phyloP scores from a whole-genome alignment of 495 filamentous ascomycete species.

The Pyrenopolyporus hunteri region DNA sequence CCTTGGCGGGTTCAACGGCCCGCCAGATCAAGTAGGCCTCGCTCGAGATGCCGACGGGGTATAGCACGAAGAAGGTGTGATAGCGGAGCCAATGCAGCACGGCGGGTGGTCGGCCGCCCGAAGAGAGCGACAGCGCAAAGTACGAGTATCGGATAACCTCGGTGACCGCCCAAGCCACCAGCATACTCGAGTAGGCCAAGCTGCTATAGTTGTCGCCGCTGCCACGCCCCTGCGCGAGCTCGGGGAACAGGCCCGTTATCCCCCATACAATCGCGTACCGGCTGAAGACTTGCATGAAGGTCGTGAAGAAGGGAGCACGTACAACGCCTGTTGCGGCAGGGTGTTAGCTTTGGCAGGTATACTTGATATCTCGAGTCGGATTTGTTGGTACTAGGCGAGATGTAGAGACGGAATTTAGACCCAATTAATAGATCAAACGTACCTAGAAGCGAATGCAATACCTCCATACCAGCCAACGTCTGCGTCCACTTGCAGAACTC shows the following conservation, averaged over 20 bases:
- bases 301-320: constrained; percentile 82
- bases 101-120: constrained; percentile 57
- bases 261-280: constrained; percentile 87
- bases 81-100: constrained; percentile 86
- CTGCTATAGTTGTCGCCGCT: constrained; percentile 17
- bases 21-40: constrained; percentile 82
- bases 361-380: not conserved
- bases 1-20: constrained; percentile 65
- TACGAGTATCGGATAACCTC: constrained; percentile 90
- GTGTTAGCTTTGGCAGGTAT: not conserved
- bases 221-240: constrained; percentile 47
- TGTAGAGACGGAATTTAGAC: not conserved
- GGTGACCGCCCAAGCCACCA: constrained; percentile 82
- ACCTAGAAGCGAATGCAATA: constrained; percentile 78
- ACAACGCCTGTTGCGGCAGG: constrained; percentile 66
- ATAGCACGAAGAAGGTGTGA: constrained; percentile 90
- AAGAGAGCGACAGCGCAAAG: constrained; percentile 73
- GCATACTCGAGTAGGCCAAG: constrained; percentile 69
- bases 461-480: constrained; percentile 79
- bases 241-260: constrained; percentile 71
- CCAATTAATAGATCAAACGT: constrained; percentile 3
- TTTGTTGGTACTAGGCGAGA: not conserved
- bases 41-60: constrained; percentile 86
- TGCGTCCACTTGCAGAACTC: constrained; percentile 79
- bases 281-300: constrained; percentile 82